These are phyloP conservation scores for Brassica nigra DNA, from an alignment of 345 rosid genomes.

Conservation along the genomic window DNA sequence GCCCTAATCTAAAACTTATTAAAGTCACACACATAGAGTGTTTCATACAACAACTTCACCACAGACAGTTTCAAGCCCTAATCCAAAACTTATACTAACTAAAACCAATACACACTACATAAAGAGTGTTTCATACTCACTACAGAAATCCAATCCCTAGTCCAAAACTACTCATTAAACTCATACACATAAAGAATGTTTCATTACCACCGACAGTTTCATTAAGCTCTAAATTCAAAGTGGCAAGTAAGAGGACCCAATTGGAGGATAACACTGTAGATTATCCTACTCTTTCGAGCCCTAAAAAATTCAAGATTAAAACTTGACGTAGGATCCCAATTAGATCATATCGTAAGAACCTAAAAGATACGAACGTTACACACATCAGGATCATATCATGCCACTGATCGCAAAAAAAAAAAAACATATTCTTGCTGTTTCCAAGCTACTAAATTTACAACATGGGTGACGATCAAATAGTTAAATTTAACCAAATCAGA, in stretches of 20 bases:
- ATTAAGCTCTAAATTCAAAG: neutral
- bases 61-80: neutral
- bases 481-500: no score
- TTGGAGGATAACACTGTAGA: neutral
- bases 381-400: no score
- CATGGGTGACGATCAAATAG: no score
- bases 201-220: neutral
- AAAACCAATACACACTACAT: neutral
- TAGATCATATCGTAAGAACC: conserved; percentile 5
- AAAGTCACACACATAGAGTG: no score
- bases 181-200: neutral
- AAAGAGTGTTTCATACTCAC: no score
- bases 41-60: no score
- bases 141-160: no score
- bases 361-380: conserved; percentile 11
- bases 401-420: neutral
- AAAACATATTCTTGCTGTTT: neutral
- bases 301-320: neutral
- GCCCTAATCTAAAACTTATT: neutral
- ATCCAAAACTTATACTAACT: neutral
- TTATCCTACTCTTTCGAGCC: no score
- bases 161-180: no score
- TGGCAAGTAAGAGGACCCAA: neutral
- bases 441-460: neutral
- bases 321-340: neutral